These are phyloP conservation scores for Pythium vanterpoolii DNA, from an alignment of 352 stramenopile species.

Conservation along the genomic window DNA sequence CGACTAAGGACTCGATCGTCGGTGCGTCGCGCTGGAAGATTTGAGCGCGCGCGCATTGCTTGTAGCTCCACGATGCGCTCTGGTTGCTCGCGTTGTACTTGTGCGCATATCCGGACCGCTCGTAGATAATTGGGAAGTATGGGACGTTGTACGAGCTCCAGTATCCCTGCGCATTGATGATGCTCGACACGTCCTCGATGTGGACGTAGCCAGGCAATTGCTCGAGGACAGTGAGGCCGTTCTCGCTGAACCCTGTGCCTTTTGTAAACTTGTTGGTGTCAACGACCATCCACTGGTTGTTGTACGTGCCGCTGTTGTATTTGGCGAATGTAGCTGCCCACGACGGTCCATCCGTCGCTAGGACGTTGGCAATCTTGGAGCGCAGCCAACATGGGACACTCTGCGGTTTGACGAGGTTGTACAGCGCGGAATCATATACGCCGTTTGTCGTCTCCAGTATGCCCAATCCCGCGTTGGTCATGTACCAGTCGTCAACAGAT, in stretches of 20 bases:
- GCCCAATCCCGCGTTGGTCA: slow-evolving; percentile 43
- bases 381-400: slow-evolving; percentile 68
- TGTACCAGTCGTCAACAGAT: slow-evolving; percentile 82
- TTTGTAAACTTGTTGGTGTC: slow-evolving; percentile 56
- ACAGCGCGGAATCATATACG: slow-evolving; percentile 53
- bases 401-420: slow-evolving; percentile 39
- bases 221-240: slow-evolving; percentile 65
- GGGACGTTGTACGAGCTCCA: slow-evolving; percentile 85
- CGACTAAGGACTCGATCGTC: slow-evolving; percentile 35
- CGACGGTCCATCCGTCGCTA: slow-evolving; percentile 38
- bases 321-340: slow-evolving; percentile 49
- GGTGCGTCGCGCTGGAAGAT: slow-evolving; percentile 59
- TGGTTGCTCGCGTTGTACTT: slow-evolving; percentile 36
- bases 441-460: slow-evolving; percentile 76
- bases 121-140: slow-evolving; percentile 63
- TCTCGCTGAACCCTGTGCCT: slow-evolving; percentile 33
- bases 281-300: slow-evolving; percentile 85
- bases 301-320: slow-evolving; percentile 78
- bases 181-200: slow-evolving; percentile 45
- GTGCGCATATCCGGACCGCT: slow-evolving; percentile 43
- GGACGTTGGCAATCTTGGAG: slow-evolving; percentile 47
- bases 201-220: slow-evolving; percentile 63
- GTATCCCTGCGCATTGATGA: slow-evolving; percentile 56
- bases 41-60: slow-evolving; percentile 40
- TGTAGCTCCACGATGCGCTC: slow-evolving; percentile 38